Conservation (phyloP, 805 yeast species). For the Yarrowia deformans region DNA sequence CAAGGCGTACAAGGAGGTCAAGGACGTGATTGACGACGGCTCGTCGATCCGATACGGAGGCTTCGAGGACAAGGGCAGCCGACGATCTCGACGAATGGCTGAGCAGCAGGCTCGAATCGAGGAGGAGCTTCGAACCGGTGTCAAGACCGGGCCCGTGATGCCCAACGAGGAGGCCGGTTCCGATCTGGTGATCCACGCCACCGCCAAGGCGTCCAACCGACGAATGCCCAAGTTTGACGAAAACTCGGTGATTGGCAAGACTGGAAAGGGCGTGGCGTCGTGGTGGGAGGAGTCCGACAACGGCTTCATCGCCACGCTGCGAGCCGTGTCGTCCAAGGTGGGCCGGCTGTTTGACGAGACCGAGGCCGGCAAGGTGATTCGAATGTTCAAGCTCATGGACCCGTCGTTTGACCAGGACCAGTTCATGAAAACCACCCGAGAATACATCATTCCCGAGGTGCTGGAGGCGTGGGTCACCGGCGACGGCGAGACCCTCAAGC, state of each 20-base stretch:
- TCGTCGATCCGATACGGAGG: conserved; percentile 89
- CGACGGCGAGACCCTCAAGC: conserved; percentile 79
- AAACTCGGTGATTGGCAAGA: conserved; percentile 72
- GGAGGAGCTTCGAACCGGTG: conserved; percentile 63
- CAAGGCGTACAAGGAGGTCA: conserved; percentile 84
- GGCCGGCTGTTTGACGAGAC: conserved; percentile 95
- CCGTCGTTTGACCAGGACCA: conserved; percentile 82
- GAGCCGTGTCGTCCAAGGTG: conserved; percentile 80
- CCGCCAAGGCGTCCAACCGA: conserved; percentile 72
- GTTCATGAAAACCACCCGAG: conserved; percentile 83
- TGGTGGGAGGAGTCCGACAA: conserved; percentile 88
- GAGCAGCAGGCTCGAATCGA: conserved; percentile 46
- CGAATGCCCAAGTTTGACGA: conserved; percentile 71
- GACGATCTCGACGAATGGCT: conserved; percentile 72
- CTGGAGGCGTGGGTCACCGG: conserved; percentile 94
- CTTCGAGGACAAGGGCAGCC: conserved; percentile 80
- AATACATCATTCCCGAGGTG: conserved; percentile 92
- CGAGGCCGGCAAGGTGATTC: conserved; percentile 91
- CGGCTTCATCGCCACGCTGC: conserved; percentile 79
- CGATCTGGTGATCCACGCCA: conserved; percentile 80
- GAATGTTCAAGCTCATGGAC: conserved; percentile 85
- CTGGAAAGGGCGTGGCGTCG: conserved; percentile 64
- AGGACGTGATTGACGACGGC: conserved; percentile 92
- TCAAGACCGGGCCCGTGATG: conserved; percentile 70
- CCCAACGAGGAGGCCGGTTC: conserved; percentile 75